Evolutionary conservation across 1,284 basidiomycete genomes (phyloP).

Genomic region (Ustilago loliicola): DNA sequence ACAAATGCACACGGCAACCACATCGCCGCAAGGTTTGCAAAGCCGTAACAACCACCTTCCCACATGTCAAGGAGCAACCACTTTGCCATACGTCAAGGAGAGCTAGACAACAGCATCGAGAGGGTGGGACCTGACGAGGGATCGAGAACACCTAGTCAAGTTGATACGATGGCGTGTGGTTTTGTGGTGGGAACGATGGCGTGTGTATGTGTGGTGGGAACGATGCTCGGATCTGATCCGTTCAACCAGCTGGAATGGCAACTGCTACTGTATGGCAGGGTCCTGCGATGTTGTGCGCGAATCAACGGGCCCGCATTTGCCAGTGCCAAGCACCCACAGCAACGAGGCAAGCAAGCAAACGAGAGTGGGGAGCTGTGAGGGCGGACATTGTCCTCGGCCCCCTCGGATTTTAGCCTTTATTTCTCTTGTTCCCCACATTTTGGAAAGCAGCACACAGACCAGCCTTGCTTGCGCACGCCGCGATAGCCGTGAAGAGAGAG

Average conservation of each 20-base stretch:
- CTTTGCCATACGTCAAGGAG: too few species aligned
- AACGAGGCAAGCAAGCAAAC: background rate
- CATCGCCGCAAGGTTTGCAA: background rate
- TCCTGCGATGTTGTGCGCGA: background rate
- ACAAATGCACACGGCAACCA: constrained; percentile 5
- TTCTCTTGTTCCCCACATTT: constrained; percentile 18
- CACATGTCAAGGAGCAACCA: background rate
- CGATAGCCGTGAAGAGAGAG: background rate
- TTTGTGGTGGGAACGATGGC: background rate
- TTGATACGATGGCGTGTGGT: background rate
- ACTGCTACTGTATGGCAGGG: background rate
- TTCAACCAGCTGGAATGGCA: background rate
- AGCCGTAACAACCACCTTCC: background rate
- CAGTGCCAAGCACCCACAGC: background rate
- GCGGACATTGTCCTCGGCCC: constrained; percentile 39
- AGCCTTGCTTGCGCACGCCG: background rate
- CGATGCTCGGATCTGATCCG: constrained; percentile 28
- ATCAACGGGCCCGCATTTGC: constrained; percentile 18
- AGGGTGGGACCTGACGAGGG: background rate
- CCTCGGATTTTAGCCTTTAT: constrained; percentile 40
- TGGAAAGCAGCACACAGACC: constrained; percentile 4
- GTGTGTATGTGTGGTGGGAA: background rate
- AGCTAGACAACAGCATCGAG: background rate
- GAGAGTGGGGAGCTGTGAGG: background rate
- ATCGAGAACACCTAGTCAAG: background rate